These are phyloP conservation scores for Wickerhamia fluorescens DNA, from an alignment of 805 yeast genomes.

Conservation along the genomic window DNA sequence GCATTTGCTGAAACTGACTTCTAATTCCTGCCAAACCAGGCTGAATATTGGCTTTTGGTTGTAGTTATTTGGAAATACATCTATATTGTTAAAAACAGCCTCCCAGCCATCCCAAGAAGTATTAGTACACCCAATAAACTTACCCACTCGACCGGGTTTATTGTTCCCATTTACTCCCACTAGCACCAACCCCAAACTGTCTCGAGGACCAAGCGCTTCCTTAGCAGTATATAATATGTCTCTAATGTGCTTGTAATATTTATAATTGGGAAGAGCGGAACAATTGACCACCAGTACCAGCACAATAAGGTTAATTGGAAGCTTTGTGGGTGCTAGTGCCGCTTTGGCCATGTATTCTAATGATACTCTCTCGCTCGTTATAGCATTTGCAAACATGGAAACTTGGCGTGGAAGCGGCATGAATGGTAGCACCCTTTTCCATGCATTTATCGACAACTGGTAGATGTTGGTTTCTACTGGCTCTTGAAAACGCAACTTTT, in stretches of 20 bases:
- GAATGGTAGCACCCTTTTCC: slow-evolving; percentile 33
- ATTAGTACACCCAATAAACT: slow-evolving; percentile 41
- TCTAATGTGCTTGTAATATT: slow-evolving; percentile 19
- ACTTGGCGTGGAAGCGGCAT: slow-evolving; percentile 33
- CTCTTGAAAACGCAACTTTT: slow-evolving; percentile 7
- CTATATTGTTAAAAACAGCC: slow-evolving; percentile 31
- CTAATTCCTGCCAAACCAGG: slow-evolving; percentile 16
- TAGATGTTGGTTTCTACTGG: slow-evolving; percentile 16
- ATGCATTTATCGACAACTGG: slow-evolving; percentile 45
- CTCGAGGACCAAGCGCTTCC: slow-evolving; percentile 25
- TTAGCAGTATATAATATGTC: slow-evolving; percentile 18
- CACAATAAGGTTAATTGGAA: slow-evolving; percentile 36
- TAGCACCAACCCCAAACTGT: slow-evolving; percentile 41
- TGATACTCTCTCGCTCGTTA: slow-evolving; percentile 38
- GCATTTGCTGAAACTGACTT: slow-evolving; percentile 20
- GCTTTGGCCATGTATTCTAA: slow-evolving; percentile 28
- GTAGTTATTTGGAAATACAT: slow-evolving; percentile 16
- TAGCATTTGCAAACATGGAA: slow-evolving; percentile 26
- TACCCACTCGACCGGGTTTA: slow-evolving; percentile 26
- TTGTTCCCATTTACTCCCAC: slow-evolving; percentile 41
- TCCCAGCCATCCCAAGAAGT: slow-evolving; percentile 46
- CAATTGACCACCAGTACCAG: slow-evolving; percentile 35
- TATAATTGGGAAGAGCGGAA: slow-evolving; percentile 16
- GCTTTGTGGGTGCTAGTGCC: slow-evolving; percentile 32
- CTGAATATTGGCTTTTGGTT: slow-evolving; percentile 7